Percentiles rank a stretch among this genome's conserved stretches.
Conservation (phyloP, 2,329 filamentous ascomycete species). For the Aspergillus sp. region DNA sequence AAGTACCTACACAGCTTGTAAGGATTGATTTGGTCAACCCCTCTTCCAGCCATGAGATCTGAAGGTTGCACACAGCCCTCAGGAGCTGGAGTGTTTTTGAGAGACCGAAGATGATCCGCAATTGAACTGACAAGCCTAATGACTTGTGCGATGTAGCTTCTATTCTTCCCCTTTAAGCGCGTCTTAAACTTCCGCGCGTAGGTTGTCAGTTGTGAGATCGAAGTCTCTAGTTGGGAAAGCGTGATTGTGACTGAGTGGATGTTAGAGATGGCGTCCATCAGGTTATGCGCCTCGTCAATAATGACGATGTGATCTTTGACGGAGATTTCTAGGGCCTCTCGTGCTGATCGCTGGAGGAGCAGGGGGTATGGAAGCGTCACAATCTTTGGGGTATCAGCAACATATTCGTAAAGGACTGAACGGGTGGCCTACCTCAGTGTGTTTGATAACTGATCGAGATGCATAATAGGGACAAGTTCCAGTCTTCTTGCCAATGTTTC, state of each 20-base stretch:
- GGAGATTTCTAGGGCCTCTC: conserved; percentile 83
- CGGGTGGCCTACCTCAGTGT: conserved; percentile 63
- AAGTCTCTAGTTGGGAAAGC: conserved; percentile 69
- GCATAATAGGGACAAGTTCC: conserved; percentile 94
- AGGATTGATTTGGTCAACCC: conserved; percentile 92
- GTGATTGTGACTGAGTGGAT: conserved; percentile 80
- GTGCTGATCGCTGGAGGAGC: conserved; percentile 78
- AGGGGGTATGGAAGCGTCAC: conserved; percentile 91
- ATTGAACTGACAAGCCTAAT: conserved; percentile 81
- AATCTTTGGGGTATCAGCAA: conserved; percentile 52
- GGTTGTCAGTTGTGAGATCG: conserved; percentile 70
- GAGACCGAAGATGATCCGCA: conserved; percentile 62
- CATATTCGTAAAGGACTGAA: not conserved
- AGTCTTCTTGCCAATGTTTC: conserved; percentile 71
- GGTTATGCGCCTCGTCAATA: conserved; percentile 95
- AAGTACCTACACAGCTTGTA: conserved; percentile 86
- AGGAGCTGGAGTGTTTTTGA: conserved; percentile 38
- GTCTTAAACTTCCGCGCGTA: conserved; percentile 90
- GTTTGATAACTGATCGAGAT: conserved; percentile 77
- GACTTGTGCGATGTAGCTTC: conserved; percentile 86
- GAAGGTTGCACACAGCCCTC: conserved; percentile 71
- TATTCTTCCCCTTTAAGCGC: conserved; percentile 83
- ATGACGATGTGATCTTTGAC: conserved; percentile 89
- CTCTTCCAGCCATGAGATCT: conserved; percentile 75
- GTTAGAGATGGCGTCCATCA: conserved; percentile 89